These are phyloP conservation scores for Debaryomycetaceae sp. DNA, from an alignment of 1,139 yeast species.

Conservation along the genomic window DNA sequence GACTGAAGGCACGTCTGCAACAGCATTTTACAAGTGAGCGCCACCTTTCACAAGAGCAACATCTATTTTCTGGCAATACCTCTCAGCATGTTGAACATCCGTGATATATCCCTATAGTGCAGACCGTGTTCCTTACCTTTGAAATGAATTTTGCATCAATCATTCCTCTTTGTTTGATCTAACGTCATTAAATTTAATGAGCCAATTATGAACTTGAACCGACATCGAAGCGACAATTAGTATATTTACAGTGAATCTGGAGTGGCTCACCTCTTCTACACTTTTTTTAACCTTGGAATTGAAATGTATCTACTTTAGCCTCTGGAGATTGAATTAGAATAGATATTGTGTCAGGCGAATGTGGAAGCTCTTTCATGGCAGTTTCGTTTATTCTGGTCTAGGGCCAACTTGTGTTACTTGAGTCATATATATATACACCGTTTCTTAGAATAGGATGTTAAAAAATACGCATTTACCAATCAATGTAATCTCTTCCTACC, in stretches of 20 bases:
- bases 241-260: background rate
- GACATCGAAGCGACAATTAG: no score
- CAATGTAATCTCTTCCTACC: conserved; percentile 8
- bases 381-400: conserved; percentile 10
- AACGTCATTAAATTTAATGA: no score
- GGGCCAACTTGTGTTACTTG: conserved; percentile 4
- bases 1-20: background rate
- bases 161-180: background rate
- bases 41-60: no score
- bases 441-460: background rate
- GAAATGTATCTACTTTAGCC: conserved; percentile 1
- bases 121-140: background rate
- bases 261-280: conserved; percentile 1
- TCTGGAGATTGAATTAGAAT: background rate
- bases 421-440: background rate
- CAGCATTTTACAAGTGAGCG: no score
- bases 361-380: background rate
- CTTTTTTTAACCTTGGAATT: background rate
- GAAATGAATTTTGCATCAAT: background rate
- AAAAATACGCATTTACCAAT: conserved; percentile 6
- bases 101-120: background rate
- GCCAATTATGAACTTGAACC: background rate
- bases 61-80: background rate
- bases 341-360: background rate
- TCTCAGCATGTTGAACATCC: background rate